Conservation (phyloP, 768 basidiomycete species). For the Gloeophyllum trabeum region DNA sequence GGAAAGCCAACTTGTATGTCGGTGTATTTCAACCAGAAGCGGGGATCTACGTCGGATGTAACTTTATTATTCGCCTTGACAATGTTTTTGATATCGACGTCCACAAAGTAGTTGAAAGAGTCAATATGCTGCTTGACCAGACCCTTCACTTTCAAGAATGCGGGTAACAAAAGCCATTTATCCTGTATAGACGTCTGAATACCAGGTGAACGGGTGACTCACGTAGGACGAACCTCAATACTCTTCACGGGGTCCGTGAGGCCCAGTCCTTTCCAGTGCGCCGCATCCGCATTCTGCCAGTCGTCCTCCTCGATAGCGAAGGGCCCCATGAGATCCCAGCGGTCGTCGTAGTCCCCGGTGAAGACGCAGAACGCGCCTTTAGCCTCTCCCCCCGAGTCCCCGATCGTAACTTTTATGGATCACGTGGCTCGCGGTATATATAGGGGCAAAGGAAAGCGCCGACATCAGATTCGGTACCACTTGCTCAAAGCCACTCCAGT, state of each 20-base stretch:
- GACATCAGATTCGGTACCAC: too few relatives aligned
- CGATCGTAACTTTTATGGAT: too few relatives aligned
- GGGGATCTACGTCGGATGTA: constrained; percentile 93
- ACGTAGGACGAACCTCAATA: constrained; percentile 59
- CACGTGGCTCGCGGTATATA: too few relatives aligned
- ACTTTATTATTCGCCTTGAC: constrained; percentile 89
- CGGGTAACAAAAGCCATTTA: constrained; percentile 96
- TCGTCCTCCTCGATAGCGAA: constrained; percentile 24
- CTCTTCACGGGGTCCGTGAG: constrained; percentile 86
- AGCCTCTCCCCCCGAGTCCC: too few relatives aligned
- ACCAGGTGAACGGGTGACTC: too few relatives aligned
- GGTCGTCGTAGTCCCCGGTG: too few relatives aligned
- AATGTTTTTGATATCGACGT: constrained; percentile 94
- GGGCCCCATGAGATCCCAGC: too few relatives aligned
- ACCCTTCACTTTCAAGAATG: constrained; percentile 95
- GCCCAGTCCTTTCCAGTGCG: constrained; percentile 66
- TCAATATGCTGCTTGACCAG: constrained; percentile 99
- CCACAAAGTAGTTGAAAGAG: constrained; percentile 98
- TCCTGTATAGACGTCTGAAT: constrained; percentile 61
- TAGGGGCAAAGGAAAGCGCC: too few relatives aligned
- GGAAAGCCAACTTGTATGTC: constrained; percentile 93
- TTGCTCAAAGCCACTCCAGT: too few relatives aligned
- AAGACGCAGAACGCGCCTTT: too few relatives aligned
- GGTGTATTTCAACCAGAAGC: constrained; percentile 93
- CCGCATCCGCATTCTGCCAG: constrained; percentile 46